Base-by-base conservation (phyloP, 805 yeast genomes). In the Kuraishia hungarica region DNA sequence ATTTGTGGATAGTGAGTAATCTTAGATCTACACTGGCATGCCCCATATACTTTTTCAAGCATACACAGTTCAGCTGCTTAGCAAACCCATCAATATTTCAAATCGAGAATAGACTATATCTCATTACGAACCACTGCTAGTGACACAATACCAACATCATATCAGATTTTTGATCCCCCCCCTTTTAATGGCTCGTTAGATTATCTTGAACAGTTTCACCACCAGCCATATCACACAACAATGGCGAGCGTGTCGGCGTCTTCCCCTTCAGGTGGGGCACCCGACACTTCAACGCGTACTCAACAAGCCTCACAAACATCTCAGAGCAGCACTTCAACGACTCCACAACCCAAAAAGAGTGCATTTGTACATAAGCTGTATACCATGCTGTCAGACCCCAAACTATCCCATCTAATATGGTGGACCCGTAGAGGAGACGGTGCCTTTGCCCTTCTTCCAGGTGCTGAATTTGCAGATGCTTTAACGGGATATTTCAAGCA, bases 401-500 rank as follows among this genome's bases (percentile, higher is more conserved):
- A 71, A n/a, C 72, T 84, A 7, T 62, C 77, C 10, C 80, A 77
- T 60, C 69, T 84, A 39, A 82, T 84, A 35, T 83, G 87, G 86
- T 84, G 89, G 88, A 70, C 83, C 2, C 71, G 81, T 56, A 49
- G 61, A n/a, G 72, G 68, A 26, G 79, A 76, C 48, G 77, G 80
- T 55, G 82, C 86, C 0, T 84, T 84, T 72, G 84, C 86, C 0
- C 64, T 84, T n/a, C 74, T 76, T 50, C 89, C 89, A 0, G 83
- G 84, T 19, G 74, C 81, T 28, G 86, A 82, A 58, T 84, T 84
- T 66, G 81, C 86, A 11, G 71, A 73, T 47, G 80, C 81, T 1
- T 66, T 87, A 52, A 82, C 87, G n/a, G 76, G 77, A 51, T 91
- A 88, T 67, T 92, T 93, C 76, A 93, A 93, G 67, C 97, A 92